A percentile compares a stretch with the other conserved stretches of the same genome.
Evolutionary conservation across 345 rosid species (phyloP).

Genomic region (Hevea brasiliensis): DNA sequence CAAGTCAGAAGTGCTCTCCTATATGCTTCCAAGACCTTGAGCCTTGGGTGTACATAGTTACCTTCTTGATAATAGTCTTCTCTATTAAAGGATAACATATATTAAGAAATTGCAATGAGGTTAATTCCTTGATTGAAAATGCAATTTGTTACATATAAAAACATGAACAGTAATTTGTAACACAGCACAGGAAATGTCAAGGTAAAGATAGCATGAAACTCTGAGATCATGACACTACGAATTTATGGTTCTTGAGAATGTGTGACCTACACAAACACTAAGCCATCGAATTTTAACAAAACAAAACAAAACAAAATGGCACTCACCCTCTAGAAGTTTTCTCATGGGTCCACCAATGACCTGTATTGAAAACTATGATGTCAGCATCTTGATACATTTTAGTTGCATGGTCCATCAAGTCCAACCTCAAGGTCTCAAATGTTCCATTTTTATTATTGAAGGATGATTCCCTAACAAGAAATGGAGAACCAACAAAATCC

Average conservation of each 20-base stretch:
- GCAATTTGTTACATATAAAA: not conserved
- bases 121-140: not conserved
- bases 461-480: slow-evolving; percentile 78
- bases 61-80: slow-evolving; percentile 94
- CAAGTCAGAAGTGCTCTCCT: slow-evolving; percentile 76
- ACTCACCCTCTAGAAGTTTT: slow-evolving; percentile 86
- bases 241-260: not conserved
- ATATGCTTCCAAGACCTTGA: slow-evolving; percentile 77
- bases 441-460: slow-evolving; percentile 51
- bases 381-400: slow-evolving; percentile 77
- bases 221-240: not conserved
- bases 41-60: slow-evolving; percentile 61
- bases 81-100: slow-evolving; percentile 29
- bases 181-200: not conserved
- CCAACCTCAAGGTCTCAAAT: slow-evolving; percentile 75
- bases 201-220: not conserved
- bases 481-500: slow-evolving; percentile 78
- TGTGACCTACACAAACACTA: not conserved
- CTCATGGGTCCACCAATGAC: slow-evolving; percentile 99
- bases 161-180: not conserved
- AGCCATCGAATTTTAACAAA: not conserved
- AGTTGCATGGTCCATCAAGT: slow-evolving; percentile 73
- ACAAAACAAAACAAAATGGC: not conserved
- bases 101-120: not conserved
- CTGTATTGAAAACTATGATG: slow-evolving; percentile 76